Evolutionary conservation across 371 early-diverging fungal species (phyloP), one percentile per base, ranked within the genome.

Genomic region (Mortierella sp.): DNA sequence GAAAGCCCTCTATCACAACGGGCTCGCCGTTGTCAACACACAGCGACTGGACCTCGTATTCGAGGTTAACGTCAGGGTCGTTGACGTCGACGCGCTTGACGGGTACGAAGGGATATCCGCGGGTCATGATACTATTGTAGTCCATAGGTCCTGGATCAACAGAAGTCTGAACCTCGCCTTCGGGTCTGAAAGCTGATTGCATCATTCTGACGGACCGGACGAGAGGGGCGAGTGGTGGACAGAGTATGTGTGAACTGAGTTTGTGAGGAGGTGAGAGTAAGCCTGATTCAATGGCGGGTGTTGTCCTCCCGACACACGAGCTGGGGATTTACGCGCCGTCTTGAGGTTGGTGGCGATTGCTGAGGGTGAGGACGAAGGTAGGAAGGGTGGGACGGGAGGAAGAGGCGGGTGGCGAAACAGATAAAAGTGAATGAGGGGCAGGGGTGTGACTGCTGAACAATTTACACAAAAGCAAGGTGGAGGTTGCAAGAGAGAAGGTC

Each of bases 1-100:
- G 80, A 70, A 89, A 84, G 48, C 89, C 87, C 35, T 88, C 88
- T 35, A 93, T 75, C 21, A 92, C 89, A 8, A 91, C 51, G 0
- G 93, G 93, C 4, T 81, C 76, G 27, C 91, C 91, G 10, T 80
- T 49, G 3, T 83, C 71, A 24, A 89, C 87, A 74, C 90, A 89
- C 1, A 83, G 71, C 21, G 78, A 55, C 38, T 91, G 85, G 16
- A 89, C 77, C 10, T 80, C 63, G 1, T 48, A 38, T 11, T 89
- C 75, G 14, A 86, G 77, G 10, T 86, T 60, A 27, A 58, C 72
- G 10, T 43, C 74, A 3, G 41, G 44, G 14, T 71, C 60, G 38
- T 72, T 82, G 41, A 82, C 77, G 11, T 80, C 41, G 16, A 86
- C 35, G 3, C 87, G 82, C 18, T 68, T 44, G 3, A 79, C 77